Evolutionary conservation across 495 filamentous ascomycete species (phyloP).

Genomic region (Podospora fimiseda): DNA sequence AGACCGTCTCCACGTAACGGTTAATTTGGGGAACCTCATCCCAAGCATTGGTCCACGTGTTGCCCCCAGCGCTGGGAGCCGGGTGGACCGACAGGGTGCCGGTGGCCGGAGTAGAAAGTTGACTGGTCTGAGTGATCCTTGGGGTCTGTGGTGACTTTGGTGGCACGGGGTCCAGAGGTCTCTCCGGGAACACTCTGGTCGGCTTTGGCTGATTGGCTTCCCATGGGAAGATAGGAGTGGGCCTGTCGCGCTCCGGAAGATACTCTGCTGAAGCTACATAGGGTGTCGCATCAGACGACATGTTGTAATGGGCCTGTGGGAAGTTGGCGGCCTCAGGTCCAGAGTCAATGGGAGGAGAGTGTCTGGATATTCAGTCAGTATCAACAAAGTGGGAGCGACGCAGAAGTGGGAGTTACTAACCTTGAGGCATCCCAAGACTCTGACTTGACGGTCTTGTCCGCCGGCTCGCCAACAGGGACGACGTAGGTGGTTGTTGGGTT

Average conservation of each 20-base stretch:
- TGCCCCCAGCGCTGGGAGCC: conserved; percentile 42
- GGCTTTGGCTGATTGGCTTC: conserved; percentile 58
- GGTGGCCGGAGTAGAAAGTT: conserved; percentile 37
- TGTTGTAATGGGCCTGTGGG: conserved; percentile 63
- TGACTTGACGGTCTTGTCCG: neutral
- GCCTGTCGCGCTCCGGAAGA: conserved; percentile 53
- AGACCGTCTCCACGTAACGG: conserved; percentile 65
- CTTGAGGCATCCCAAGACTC: conserved; percentile 36
- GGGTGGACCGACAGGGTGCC: conserved; percentile 7
- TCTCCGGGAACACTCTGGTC: conserved; percentile 66
- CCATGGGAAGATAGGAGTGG: conserved; percentile 79
- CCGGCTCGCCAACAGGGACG: conserved; percentile 25
- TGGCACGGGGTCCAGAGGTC: conserved; percentile 15
- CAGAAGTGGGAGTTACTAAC: conserved; percentile 19
- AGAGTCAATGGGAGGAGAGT: conserved; percentile 65
- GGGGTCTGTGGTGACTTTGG: conserved; percentile 17
- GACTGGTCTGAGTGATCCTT: conserved; percentile 32
- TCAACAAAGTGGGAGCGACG: neutral
- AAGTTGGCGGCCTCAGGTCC: conserved; percentile 74
- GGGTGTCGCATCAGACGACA: conserved; percentile 62
- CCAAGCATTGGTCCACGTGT: conserved; percentile 70
- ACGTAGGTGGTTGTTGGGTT: conserved; percentile 32
- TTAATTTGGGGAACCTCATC: conserved; percentile 79
- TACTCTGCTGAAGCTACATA: conserved; percentile 71
- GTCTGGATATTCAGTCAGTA: conserved; percentile 39